These are phyloP conservation scores for Nigrograna mackinnonii DNA, from an alignment of 2,329 filamentous ascomycete genomes.

Conservation along the genomic window DNA sequence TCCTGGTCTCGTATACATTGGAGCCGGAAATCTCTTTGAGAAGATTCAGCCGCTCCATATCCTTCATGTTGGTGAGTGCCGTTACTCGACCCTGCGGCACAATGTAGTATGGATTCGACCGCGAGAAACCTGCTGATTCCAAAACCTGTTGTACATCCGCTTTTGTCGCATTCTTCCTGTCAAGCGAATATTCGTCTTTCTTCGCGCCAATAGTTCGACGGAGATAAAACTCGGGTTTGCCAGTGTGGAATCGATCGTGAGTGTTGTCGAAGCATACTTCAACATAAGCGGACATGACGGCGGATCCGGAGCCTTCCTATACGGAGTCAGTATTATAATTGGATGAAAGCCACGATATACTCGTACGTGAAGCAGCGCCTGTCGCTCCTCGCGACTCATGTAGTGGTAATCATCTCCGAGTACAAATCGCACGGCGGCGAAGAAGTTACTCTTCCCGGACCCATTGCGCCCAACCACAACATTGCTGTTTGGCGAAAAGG, in stretches of 20 bases:
- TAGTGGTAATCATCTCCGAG: conserved; percentile 88
- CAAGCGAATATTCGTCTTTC: conserved; percentile 97
- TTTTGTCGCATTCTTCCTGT: conserved; percentile 95
- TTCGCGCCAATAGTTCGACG: conserved; percentile 95
- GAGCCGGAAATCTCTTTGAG: conserved; percentile 98
- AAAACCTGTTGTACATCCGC: conserved; percentile 92
- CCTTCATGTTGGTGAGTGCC: conserved; percentile 97
- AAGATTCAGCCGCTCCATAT: conserved; percentile 83
- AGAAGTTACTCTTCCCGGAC: conserved; percentile 99
- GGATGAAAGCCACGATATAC: neutral
- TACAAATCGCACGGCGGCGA: conserved; percentile 97
- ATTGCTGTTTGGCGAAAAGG: conserved; percentile 96
- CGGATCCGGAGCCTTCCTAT: conserved; percentile 89
- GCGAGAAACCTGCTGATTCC: conserved; percentile 93
- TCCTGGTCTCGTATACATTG: conserved; percentile 91
- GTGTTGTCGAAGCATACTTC: conserved; percentile 99
- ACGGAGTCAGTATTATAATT: conserved; percentile 31
- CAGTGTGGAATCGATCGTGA: conserved; percentile 92
- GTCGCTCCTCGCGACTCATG: conserved; percentile 93
- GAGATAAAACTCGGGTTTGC: conserved; percentile 85
- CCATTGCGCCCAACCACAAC: conserved; percentile 99
- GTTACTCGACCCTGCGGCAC: conserved; percentile 97
- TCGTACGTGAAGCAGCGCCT: conserved; percentile 81
- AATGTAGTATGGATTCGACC: conserved; percentile 98
- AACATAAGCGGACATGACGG: conserved; percentile 99